These are phyloP conservation scores for Pelagomonas calceolata DNA, from an alignment of 108 stramenopile genomes.

Conservation along the genomic window DNA sequence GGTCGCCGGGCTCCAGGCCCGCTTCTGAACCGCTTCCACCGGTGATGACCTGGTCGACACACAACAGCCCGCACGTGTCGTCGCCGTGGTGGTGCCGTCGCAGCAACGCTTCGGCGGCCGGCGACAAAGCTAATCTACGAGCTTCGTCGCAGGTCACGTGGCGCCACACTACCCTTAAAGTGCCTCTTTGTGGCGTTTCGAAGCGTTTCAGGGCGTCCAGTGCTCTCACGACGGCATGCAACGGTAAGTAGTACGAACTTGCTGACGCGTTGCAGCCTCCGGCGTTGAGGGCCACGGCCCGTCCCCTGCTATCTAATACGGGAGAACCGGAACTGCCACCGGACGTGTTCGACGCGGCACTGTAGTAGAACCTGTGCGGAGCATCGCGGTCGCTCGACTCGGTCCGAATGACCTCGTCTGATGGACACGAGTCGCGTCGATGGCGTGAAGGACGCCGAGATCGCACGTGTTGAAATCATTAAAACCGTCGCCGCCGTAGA, in stretches of 20 bases:
- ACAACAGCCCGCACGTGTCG: conserved; percentile 33
- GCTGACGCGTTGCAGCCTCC: conserved; percentile 22
- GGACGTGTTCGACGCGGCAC: conserved; percentile 21
- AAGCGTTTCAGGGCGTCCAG: conserved; percentile 6
- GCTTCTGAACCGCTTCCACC: conserved; percentile 4
- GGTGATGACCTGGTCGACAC: conserved; percentile 16
- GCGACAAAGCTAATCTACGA: conserved; percentile 17
- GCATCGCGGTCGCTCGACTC: too few relatives aligned
- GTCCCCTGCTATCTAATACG: conserved; percentile 23
- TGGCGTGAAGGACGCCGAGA: too few relatives aligned
- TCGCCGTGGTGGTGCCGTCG: conserved; percentile 10
- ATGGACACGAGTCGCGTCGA: too few relatives aligned
- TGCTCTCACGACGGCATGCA: conserved; percentile 24
- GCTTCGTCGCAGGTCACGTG: conserved; percentile 39
- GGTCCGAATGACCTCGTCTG: too few relatives aligned
- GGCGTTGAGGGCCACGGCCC: conserved; percentile 40
- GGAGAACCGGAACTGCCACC: conserved; percentile 35
- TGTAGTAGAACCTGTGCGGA: conserved; percentile 21
- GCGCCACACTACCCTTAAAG: conserved; percentile 21
- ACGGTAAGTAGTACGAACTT: conserved; percentile 33
- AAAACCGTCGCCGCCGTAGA: conserved; percentile 22
- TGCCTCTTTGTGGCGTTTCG: conserved; percentile 24
- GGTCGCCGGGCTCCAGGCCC: conserved; percentile 7
- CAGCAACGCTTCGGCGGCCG: conserved; percentile 13
- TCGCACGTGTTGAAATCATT: conserved; percentile 37